These are phyloP conservation scores for Dalechampia spathulata DNA, from an alignment of 441 rosid species.

Conservation along the genomic window DNA sequence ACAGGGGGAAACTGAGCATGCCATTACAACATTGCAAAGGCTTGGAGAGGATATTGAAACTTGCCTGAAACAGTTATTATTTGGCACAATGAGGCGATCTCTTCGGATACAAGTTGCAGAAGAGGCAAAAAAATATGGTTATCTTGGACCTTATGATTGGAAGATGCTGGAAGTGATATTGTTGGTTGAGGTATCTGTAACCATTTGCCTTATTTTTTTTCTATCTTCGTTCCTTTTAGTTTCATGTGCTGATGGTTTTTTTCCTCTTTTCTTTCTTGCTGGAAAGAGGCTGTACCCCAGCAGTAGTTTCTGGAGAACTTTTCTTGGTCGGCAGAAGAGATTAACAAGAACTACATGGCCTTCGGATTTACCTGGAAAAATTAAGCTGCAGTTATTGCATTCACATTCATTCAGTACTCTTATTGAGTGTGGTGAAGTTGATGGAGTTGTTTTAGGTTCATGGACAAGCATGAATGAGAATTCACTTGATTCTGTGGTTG, in stretches of 20 bases:
- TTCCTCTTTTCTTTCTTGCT: slow-evolving; percentile 23
- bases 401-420: slow-evolving; percentile 34
- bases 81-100: slow-evolving; percentile 91
- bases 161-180: slow-evolving; percentile 72
- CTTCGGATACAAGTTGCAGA: slow-evolving; percentile 74
- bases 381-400: slow-evolving; percentile 45
- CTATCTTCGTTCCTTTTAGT: slow-evolving; percentile 18
- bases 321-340: slow-evolving; percentile 50
- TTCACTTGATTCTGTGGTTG: slow-evolving; percentile 38
- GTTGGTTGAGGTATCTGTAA: slow-evolving; percentile 69
- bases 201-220: slow-evolving; percentile 4
- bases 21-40: slow-evolving; percentile 81
- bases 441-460: slow-evolving; percentile 91
- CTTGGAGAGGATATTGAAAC: slow-evolving; percentile 93
- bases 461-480: slow-evolving; percentile 67
- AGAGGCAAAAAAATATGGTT: slow-evolving; percentile 76
- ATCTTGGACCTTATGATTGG: slow-evolving; percentile 73
- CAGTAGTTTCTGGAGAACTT: slow-evolving; percentile 87
- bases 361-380: slow-evolving; percentile 33
- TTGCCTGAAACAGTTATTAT: slow-evolving; percentile 85
- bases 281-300: slow-evolving; percentile 98
- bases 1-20: slow-evolving; percentile 94
- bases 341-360: slow-evolving; percentile 27
- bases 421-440: slow-evolving; percentile 91
- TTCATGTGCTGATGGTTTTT: slow-evolving; percentile 21